Percentiles rank a stretch among this genome's conserved stretches.
phyloP scores from a whole-genome alignment of 805 yeast genomes.

The Metschnikowia similis region DNA sequence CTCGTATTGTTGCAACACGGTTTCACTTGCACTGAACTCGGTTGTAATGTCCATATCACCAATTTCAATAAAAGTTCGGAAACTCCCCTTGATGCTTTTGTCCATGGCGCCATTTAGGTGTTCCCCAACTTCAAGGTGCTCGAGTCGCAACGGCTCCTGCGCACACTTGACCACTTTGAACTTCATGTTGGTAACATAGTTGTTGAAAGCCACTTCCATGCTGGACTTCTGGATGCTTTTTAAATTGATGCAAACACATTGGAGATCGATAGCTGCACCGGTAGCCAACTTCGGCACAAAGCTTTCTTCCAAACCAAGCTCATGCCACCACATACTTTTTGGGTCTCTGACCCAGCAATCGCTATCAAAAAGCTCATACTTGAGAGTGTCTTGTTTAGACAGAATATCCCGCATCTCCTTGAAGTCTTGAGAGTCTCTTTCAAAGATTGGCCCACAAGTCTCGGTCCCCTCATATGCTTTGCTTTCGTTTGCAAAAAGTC shows the following conservation, averaged over 20 bases:
- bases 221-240: not conserved
- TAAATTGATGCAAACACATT: not conserved
- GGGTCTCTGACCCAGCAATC: not conserved
- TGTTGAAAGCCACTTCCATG: not conserved
- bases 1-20: slow-evolving; percentile 1
- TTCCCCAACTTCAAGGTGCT: not conserved
- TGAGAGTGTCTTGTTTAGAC: not conserved
- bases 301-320: not conserved
- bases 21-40: not conserved
- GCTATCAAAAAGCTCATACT: not conserved
- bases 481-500: not conserved
- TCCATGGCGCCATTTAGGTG: not conserved
- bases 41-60: not conserved
- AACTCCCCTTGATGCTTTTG: not conserved
- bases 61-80: not conserved
- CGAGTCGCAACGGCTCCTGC: not conserved
- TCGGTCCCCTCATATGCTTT: not conserved
- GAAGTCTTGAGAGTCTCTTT: not conserved
- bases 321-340: slow-evolving; percentile 1
- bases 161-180: not conserved
- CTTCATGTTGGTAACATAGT: not conserved
- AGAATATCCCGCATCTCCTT: not conserved
- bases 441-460: not conserved
- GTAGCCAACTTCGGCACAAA: not conserved
- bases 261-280: not conserved